These are phyloP conservation scores for Diplogelasinospora grovesii DNA, from an alignment of 495 filamentous ascomycete genomes.

Conservation along the genomic window DNA sequence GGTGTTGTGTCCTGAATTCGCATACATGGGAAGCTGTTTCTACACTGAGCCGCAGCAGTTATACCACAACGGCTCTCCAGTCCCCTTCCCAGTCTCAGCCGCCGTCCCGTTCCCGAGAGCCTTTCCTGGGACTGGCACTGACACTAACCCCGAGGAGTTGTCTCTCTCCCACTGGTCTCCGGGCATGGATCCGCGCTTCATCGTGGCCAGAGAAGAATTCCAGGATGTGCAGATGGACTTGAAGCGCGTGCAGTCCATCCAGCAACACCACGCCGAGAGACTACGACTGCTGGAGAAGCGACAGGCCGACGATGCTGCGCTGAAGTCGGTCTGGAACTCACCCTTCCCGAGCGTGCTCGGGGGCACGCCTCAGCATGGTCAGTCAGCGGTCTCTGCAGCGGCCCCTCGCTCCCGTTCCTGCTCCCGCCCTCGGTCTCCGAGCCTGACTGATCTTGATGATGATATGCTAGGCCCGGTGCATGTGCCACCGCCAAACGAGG, in stretches of 20 bases:
- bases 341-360: constrained; percentile 71
- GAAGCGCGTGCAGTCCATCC: constrained; percentile 70
- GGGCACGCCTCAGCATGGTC: constrained; percentile 80
- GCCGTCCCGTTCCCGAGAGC: background rate
- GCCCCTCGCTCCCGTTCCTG: too few relatives aligned
- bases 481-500: constrained; percentile 63
- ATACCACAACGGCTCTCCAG: too few relatives aligned
- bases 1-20: too few relatives aligned
- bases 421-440: background rate
- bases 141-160: too few relatives aligned
- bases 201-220: constrained; percentile 59
- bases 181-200: constrained; percentile 52
- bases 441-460: constrained; percentile 18
- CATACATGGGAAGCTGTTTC: constrained; percentile 3
- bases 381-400: too few relatives aligned
- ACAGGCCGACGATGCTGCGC: constrained; percentile 69
- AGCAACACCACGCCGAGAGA: constrained; percentile 75
- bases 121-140: too few relatives aligned
- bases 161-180: background rate
- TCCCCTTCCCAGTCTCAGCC: background rate
- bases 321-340: constrained; percentile 86
- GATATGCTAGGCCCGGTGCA: constrained; percentile 57
- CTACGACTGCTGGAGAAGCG: constrained; percentile 72
- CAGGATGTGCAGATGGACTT: constrained; percentile 85
- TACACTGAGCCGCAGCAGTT: background rate